phyloP scores from a whole-genome alignment of 106 monocot species.

The Platanthera guangdongensis region DNA sequence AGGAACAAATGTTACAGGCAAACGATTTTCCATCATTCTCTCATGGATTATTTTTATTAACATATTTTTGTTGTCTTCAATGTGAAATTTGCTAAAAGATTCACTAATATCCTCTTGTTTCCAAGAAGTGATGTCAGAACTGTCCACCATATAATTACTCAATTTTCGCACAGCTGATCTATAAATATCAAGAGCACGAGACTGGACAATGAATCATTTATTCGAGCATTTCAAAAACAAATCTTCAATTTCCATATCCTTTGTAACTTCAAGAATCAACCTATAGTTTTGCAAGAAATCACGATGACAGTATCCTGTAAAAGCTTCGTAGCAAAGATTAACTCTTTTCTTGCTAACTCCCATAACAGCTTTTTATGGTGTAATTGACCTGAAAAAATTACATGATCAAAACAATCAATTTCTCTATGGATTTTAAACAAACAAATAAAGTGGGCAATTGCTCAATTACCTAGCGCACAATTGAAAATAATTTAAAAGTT shows the following conservation, averaged over 20 bases:
- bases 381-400: constrained; percentile 43
- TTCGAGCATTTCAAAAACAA: constrained; percentile 30
- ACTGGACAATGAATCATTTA: constrained; percentile 6
- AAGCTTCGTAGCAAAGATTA: constrained; percentile 37
- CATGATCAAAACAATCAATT: background rate
- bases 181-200: constrained; percentile 36
- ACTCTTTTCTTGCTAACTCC: constrained; percentile 59
- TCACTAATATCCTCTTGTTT: background rate
- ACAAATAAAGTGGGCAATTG: constrained; percentile 15
- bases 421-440: background rate
- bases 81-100: constrained; percentile 3
- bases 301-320: constrained; percentile 27
- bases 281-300: constrained; percentile 72
- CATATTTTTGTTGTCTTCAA: constrained; percentile 1
- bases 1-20: constrained; percentile 21
- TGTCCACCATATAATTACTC: constrained; percentile 15
- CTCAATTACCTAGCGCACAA: constrained; percentile 40
- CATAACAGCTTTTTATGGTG: constrained; percentile 55
- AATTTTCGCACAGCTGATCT: constrained; percentile 45
- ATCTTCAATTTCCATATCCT: constrained; percentile 61
- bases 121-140: background rate
- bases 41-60: background rate
- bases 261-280: constrained; percentile 30
- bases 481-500: constrained; percentile 15
- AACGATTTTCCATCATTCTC: too few species aligned